Conservation (phyloP, 495 filamentous ascomycete species). For the Astrocystis sublimbata region DNA sequence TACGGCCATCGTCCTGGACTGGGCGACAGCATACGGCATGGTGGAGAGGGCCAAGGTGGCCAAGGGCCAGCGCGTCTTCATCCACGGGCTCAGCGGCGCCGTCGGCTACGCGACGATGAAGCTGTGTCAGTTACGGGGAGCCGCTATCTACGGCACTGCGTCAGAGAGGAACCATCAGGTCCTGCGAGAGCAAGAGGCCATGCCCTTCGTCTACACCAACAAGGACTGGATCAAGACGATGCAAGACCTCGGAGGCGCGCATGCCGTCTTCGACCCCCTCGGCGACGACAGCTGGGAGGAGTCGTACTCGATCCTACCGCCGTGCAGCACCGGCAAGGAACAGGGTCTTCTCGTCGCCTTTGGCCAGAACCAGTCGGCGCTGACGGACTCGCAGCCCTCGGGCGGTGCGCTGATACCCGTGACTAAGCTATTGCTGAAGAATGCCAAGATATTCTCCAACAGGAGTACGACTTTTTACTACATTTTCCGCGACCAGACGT, state of each 20-base stretch:
- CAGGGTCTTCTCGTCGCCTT: conserved; percentile 19
- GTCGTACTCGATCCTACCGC: conserved; percentile 38
- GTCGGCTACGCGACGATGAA: conserved; percentile 40
- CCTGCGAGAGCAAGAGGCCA: conserved; percentile 29
- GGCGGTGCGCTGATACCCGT: conserved; percentile 4
- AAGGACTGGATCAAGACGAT: conserved; percentile 47
- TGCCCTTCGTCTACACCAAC: conserved; percentile 44
- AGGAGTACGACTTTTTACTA: conserved; percentile 40
- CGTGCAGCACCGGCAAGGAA: background rate
- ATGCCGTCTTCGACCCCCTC: conserved; percentile 47
- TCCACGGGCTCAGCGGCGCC: conserved; percentile 48
- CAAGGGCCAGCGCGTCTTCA: conserved; percentile 42
- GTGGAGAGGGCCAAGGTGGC: conserved; percentile 35
- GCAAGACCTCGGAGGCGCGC: conserved; percentile 40
- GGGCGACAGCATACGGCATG: conserved; percentile 47
- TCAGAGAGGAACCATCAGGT: conserved; percentile 39
- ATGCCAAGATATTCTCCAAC: conserved; percentile 24
- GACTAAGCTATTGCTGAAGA: conserved; percentile 29
- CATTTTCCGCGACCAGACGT: conserved; percentile 33
- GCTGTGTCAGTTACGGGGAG: conserved; percentile 39
- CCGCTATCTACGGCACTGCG: conserved; percentile 46
- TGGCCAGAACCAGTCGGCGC: conserved; percentile 21
- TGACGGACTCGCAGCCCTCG: conserved; percentile 6
- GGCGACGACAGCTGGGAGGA: conserved; percentile 50
- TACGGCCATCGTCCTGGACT: conserved; percentile 37